Evolutionary conservation across 1,139 yeast genomes (phyloP), one percentile per base, ranked within the genome.

Genomic region (Pichia sorboxylosa): DNA sequence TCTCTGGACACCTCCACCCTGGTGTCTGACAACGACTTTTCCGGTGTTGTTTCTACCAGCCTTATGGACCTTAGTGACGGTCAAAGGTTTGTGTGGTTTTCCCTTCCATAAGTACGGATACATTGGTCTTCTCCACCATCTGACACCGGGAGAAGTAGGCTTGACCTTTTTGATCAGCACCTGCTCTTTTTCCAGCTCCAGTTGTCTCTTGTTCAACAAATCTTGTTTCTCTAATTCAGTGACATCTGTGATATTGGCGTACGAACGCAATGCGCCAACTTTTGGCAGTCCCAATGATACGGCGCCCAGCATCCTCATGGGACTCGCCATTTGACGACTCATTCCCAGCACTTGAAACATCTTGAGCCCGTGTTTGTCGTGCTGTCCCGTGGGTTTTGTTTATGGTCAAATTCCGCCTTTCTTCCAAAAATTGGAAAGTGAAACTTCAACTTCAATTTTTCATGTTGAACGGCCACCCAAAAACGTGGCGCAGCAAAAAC

Each of bases 1-100:
- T 51, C 85, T 77, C 57, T 81, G 84, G 55, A 83, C 93, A 29
- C 97, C 98, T 49, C 98, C 98, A 55, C 98, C 98, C 57, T 92
- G 75, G 54, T 92, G 96, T 54, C 98, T 74, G 27, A 84, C 79
- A 7, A 95, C 83, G 48, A 90, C 83, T 45, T 72, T 69, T 46
- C 99, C 99, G 10, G 79, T 65, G 57, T 81, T 69, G 56, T 90
- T 87, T 61, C 99, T 77, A 44, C 99, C 99, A 34, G 94, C 80
- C 30, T 74, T 73, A 40, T 72, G 70, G 54, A 77, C 76, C 49
- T 73, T 73, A 25, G 87, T 72, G 17, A 68, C 68, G 0, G 99
- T 90, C 51, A 90, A 66, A 35, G 75, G 76, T 51, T 68, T 66
- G 34, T 81, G 59, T 3, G 98, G 96, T 33, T 75, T 66, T 7